phyloP scores from a whole-genome alignment of 768 basidiomycete species.

The Calocybe gangraenosa region DNA sequence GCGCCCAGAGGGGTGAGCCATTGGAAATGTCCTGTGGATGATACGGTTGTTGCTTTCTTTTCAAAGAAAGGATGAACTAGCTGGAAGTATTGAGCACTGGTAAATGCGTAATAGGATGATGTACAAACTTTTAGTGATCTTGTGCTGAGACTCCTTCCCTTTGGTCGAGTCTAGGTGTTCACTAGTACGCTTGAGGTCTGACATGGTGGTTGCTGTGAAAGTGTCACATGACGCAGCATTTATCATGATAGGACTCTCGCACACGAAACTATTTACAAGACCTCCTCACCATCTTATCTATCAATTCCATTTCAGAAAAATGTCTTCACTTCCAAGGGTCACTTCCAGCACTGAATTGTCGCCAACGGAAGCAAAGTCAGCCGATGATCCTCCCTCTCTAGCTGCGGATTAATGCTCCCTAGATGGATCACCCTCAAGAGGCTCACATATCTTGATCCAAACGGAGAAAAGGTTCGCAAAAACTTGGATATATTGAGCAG shows the following conservation, averaged over 20 bases:
- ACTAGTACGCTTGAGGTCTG: too few relatives aligned
- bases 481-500: slow-evolving; percentile 12
- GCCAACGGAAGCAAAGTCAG: slow-evolving; percentile 55
- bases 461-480: slow-evolving; percentile 61
- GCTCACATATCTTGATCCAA: slow-evolving; percentile 75
- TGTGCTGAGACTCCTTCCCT: too few relatives aligned
- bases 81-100: neutral
- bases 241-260: too few relatives aligned
- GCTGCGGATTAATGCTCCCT: neutral
- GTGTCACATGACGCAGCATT: neutral
- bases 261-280: too few relatives aligned
- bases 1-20: slow-evolving; percentile 39
- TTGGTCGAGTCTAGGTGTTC: too few relatives aligned
- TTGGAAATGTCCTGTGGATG: slow-evolving; percentile 23
- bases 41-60: slow-evolving; percentile 15
- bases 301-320: neutral
- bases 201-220: neutral
- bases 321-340: slow-evolving; percentile 38
- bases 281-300: too few relatives aligned
- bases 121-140: slow-evolving; percentile 13
- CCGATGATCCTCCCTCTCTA: slow-evolving; percentile 1
- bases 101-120: neutral
- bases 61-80: slow-evolving; percentile 40
- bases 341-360: slow-evolving; percentile 48
- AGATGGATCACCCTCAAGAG: slow-evolving; percentile 88